Conservation (phyloP, 1,284 basidiomycete species). For the Ustilago hordei region DNA sequence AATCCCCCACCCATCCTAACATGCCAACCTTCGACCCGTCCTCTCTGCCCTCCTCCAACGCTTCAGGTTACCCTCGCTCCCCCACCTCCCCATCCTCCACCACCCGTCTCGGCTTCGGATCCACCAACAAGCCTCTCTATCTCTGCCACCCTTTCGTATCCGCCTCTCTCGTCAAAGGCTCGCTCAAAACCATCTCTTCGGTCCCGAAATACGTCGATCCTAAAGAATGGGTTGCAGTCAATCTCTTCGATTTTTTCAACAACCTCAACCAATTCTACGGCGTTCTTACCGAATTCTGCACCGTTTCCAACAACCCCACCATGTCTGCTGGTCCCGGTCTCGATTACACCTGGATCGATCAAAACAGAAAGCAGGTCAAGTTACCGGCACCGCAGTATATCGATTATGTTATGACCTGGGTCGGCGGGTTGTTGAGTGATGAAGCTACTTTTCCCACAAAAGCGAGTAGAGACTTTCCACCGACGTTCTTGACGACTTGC, state of each 20-base stretch:
- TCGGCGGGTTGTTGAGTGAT: constrained; percentile 92
- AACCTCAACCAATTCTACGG: constrained; percentile 98
- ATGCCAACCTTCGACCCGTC: constrained; percentile 55
- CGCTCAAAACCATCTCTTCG: constrained; percentile 98
- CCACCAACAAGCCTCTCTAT: constrained; percentile 63
- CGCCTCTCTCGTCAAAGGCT: constrained; percentile 95
- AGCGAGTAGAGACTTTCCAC: constrained; percentile 90
- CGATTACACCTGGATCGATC: constrained; percentile 95
- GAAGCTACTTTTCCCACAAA: constrained; percentile 95
- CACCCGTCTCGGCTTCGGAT: constrained; percentile 1
- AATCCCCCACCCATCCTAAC: constrained; percentile 54
- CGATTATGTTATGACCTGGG: constrained; percentile 99
- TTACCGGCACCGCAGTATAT: constrained; percentile 96
- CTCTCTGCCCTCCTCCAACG: constrained; percentile 11
- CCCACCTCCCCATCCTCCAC: constrained; percentile 26
- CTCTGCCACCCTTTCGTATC: constrained; percentile 81
- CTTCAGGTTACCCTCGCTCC: constrained; percentile 31
- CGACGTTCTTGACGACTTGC: constrained; percentile 87
- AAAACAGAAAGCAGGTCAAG: constrained; percentile 87
- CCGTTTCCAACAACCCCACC: constrained; percentile 84
- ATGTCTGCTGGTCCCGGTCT: constrained; percentile 94
- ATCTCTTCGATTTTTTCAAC: constrained; percentile 79
- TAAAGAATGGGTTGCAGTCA: constrained; percentile 94
- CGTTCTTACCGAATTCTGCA: constrained; percentile 93
- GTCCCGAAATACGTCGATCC: constrained; percentile 81